Percentiles rank a stretch among this genome's conserved stretches.
Conservation (phyloP, 352 stramenopile genomes). For the Phytophthora brassicae region DNA sequence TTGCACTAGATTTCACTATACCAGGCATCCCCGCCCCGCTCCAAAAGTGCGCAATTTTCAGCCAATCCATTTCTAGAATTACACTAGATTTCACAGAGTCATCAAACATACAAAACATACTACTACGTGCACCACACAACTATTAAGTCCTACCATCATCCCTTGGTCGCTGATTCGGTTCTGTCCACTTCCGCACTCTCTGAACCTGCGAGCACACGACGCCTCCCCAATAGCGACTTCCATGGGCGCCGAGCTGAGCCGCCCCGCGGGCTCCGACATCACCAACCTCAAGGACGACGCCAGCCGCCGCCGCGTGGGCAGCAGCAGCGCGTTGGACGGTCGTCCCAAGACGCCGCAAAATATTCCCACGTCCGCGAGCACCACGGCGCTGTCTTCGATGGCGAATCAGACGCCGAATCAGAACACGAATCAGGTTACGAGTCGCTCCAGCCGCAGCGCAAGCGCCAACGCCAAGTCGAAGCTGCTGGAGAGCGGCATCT, state of each 20-base stretch:
- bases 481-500: conserved; percentile 43
- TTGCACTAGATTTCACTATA: no score
- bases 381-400: conserved; percentile 60
- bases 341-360: conserved; percentile 16
- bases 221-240: background rate
- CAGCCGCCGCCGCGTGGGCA: conserved; percentile 64
- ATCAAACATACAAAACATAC: no score
- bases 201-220: conserved; percentile 21
- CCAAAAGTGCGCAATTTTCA: no score
- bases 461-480: conserved; percentile 51
- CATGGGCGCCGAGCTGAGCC: conserved; percentile 79
- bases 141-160: no score
- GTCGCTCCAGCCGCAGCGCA: conserved; percentile 40
- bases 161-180: no score
- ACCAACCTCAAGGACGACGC: conserved; percentile 36
- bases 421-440: background rate
- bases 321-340: conserved; percentile 59
- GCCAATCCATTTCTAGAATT: no score
- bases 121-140: no score
- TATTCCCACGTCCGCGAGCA: conserved; percentile 54
- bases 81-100: no score
- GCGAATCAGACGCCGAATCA: conserved; percentile 1
- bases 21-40: no score
- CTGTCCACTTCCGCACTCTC: conserved; percentile 27
- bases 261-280: conserved; percentile 32